Evolutionary conservation across 345 rosid species (phyloP).

Genomic region (Hypericum perforatum): DNA sequence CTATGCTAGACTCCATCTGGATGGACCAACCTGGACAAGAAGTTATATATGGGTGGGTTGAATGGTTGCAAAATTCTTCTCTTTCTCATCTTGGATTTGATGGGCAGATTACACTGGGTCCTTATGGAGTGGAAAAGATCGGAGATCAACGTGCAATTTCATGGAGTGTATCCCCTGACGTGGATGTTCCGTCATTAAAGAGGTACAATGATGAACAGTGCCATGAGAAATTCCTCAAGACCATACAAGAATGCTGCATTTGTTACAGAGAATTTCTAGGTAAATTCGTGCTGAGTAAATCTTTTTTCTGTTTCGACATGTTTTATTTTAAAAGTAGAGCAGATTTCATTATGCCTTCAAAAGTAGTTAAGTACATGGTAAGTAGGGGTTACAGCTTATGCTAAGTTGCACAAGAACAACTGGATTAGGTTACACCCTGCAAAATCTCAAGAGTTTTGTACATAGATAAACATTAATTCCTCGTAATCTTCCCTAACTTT

Average conservation of each 20-base stretch:
- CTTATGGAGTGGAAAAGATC: constrained; percentile 34
- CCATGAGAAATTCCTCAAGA: constrained; percentile 48
- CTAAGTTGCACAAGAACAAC: too few relatives aligned
- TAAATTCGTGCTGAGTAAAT: constrained; percentile 11
- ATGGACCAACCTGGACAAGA: constrained; percentile 60
- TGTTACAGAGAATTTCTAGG: constrained; percentile 66
- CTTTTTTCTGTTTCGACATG: too few relatives aligned
- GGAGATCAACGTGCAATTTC: constrained; percentile 61
- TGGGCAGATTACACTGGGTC: constrained; percentile 53
- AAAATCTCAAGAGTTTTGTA: too few relatives aligned
- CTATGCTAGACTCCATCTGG: constrained; percentile 70
- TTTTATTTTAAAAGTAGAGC: too few relatives aligned
- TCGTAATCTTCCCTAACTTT: too few relatives aligned
- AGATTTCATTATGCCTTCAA: too few relatives aligned
- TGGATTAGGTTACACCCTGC: too few relatives aligned
- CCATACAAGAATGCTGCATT: constrained; percentile 65
- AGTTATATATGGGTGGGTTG: constrained; percentile 60
- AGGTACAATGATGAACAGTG: constrained; percentile 61
- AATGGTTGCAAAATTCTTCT: constrained; percentile 60
- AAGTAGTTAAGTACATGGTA: too few relatives aligned
- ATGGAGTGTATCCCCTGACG: constrained; percentile 44
- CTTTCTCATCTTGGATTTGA: constrained; percentile 51
- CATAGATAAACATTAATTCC: too few relatives aligned
- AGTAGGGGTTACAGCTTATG: too few relatives aligned
- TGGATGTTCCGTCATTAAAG: constrained; percentile 51